phyloP scores from a whole-genome alignment of 495 filamentous ascomycete species.

The Penicillium cataractarum region DNA sequence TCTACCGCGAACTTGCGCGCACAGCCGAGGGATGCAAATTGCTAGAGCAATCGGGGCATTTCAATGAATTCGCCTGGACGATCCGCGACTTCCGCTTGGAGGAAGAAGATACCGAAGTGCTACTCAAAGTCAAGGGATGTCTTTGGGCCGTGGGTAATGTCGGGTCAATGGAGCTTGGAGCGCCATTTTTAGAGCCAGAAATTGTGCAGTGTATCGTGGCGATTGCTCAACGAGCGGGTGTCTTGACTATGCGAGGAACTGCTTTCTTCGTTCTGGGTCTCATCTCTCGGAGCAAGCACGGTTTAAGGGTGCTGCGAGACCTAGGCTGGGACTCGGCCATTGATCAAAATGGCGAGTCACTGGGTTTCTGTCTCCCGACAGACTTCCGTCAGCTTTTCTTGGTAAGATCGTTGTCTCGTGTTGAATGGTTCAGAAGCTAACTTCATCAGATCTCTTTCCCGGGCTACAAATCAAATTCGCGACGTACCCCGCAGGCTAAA shows the following conservation, averaged over 20 bases:
- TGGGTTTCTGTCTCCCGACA: slow-evolving; percentile 84
- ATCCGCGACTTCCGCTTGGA: slow-evolving; percentile 84
- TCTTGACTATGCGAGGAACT: slow-evolving; percentile 90
- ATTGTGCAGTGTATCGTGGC: slow-evolving; percentile 81
- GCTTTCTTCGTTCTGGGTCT: slow-evolving; percentile 95
- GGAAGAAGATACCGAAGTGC: slow-evolving; percentile 80
- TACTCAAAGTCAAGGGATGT: slow-evolving; percentile 94
- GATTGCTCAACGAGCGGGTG: slow-evolving; percentile 84
- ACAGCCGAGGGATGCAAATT: slow-evolving; percentile 91
- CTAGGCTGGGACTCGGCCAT: slow-evolving; percentile 91
- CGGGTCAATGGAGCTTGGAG: slow-evolving; percentile 96
- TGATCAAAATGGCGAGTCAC: slow-evolving; percentile 76
- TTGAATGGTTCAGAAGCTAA: slow-evolving; percentile 12
- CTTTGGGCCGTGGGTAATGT: slow-evolving; percentile 98
- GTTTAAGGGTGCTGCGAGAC: slow-evolving; percentile 83
- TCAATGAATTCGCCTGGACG: slow-evolving; percentile 85
- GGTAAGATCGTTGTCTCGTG: slow-evolving; percentile 41
- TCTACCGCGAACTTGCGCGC: slow-evolving; percentile 92
- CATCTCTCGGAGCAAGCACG: slow-evolving; percentile 89
- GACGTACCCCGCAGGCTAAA: slow-evolving; percentile 43
- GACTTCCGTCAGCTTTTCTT: slow-evolving; percentile 79
- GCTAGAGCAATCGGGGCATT: slow-evolving; percentile 90
- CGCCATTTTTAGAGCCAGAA: slow-evolving; percentile 84
- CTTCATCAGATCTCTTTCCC: slow-evolving; percentile 42
- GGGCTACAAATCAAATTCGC: slow-evolving; percentile 37